Percentiles rank a stretch among this genome's conserved stretches.
Evolutionary conservation across 2,329 filamentous ascomycete species (phyloP).

Genomic region (Fusarium verrucosum): DNA sequence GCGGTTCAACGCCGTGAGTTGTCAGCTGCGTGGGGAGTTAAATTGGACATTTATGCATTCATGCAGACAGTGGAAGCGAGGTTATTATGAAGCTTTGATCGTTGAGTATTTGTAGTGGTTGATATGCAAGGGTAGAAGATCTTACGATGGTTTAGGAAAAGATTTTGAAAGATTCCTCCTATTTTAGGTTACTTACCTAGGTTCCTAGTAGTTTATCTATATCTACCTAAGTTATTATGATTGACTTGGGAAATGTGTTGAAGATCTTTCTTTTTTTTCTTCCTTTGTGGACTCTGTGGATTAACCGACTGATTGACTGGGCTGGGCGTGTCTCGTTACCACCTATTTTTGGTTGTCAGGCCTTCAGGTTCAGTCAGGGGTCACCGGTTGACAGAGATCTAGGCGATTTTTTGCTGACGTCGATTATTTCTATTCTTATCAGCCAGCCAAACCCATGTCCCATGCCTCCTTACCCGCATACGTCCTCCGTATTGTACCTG

Average conservation of each 20-base stretch:
- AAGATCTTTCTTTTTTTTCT: conserved; percentile 14
- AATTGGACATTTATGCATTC: conserved; percentile 47
- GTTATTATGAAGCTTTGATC: conserved; percentile 17
- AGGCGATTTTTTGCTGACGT: conserved; percentile 33
- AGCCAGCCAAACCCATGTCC: conserved; percentile 12
- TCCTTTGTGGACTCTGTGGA: too few species aligned
- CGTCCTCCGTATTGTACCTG: conserved; percentile 19
- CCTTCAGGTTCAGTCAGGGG: conserved; percentile 31
- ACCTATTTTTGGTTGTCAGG: conserved; percentile 22
- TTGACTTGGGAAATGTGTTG: neutral
- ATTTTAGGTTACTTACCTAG: conserved; percentile 1
- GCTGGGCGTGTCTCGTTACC: too few species aligned
- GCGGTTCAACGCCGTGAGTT: conserved; percentile 44
- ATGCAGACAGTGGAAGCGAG: conserved; percentile 36
- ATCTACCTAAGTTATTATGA: neutral
- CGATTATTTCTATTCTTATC: conserved; percentile 38
- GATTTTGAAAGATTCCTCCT: neutral
- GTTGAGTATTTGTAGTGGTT: too few species aligned
- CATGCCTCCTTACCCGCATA: conserved; percentile 16
- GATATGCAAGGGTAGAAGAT: neutral
- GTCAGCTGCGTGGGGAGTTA: conserved; percentile 41
- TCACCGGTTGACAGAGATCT: conserved; percentile 21
- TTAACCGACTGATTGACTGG: too few species aligned
- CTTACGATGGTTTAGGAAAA: neutral
- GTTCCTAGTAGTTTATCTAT: neutral